Conservation (phyloP, 1,284 basidiomycete species). For the Ceratobasidium papillatum region DNA sequence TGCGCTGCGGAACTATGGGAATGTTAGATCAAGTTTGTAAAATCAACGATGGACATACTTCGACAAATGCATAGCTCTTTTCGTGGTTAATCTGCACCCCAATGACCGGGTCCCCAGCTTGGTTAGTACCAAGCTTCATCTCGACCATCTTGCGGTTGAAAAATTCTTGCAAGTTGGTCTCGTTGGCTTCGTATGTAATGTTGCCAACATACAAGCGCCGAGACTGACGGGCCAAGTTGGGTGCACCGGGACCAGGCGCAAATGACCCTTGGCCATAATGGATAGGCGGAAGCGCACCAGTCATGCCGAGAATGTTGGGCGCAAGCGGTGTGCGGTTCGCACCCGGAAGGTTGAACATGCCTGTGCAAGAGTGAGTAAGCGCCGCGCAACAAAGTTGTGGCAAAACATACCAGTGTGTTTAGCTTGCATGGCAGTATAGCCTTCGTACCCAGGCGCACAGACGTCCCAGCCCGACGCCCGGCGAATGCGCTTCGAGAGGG, state of each 20-base stretch:
- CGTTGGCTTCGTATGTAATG: conserved; percentile 91
- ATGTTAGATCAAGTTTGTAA: neutral
- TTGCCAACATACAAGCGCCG: conserved; percentile 96
- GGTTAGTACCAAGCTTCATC: conserved; percentile 82
- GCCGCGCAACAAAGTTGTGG: neutral
- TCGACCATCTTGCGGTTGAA: conserved; percentile 97
- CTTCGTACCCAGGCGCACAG: conserved; percentile 93
- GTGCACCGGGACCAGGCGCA: conserved; percentile 61
- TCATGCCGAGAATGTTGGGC: conserved; percentile 73
- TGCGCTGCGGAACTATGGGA: conserved; percentile 87
- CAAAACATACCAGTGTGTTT: conserved; percentile 86
- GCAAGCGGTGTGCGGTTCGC: conserved; percentile 88
- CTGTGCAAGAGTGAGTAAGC: conserved; percentile 53
- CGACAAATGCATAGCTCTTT: conserved; percentile 97
- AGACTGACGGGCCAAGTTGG: conserved; percentile 88
- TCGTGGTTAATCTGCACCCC: conserved; percentile 96
- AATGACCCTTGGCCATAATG: conserved; percentile 57
- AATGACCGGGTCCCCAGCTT: conserved; percentile 88
- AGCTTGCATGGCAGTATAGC: conserved; percentile 92
- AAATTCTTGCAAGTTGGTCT: conserved; percentile 88
- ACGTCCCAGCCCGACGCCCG: conserved; percentile 96
- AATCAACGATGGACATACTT: conserved; percentile 62
- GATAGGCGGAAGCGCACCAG: conserved; percentile 81
- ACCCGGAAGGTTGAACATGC: conserved; percentile 91
- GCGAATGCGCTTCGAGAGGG: conserved; percentile 85